Base-by-base conservation (phyloP, 192 early-diverging fungal genomes). In the Coemansia erecta region DNA sequence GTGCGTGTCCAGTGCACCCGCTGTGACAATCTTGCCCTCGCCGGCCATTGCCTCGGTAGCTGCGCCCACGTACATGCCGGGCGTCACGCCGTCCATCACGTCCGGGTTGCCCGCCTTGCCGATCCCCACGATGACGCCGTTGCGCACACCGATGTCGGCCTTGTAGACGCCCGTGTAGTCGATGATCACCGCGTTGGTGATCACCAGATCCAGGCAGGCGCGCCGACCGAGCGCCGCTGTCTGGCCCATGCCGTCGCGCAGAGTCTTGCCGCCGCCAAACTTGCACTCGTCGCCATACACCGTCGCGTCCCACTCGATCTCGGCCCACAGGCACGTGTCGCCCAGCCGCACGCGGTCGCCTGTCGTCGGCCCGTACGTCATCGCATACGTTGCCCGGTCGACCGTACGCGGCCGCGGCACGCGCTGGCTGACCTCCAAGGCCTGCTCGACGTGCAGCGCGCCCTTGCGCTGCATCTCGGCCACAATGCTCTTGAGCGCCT, bases 91-190 rank as follows among this genome's bases (percentile, higher is more conserved):
- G 12, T 91, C 90, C 94, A 97, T 97, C n/a, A 94, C 87, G 68
- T 95, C 90, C 4, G 96, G 94, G 72, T 98, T 98, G 18, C 94
- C 96, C 26, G 96, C 91, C 72, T 98, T 98, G 42, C 94, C 95
- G 53, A 98, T 97, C 13, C 90, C 92, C n/a, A 75, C 80, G 61
- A 98, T 97, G 24, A 83, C 61, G 18, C 94, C 92, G 23, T 85
- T 80, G 53, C 89, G 89, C 56, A 98, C 85, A 52, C 96, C 96
- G 72, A 98, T 96, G 64, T 98, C 96, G 8, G 96, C 94, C 86
- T 98, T 98, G 81, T 92, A 94, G 43, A 98, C 91, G 26, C 96
- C 96, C 19, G 89, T 90, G 53, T 90, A 92, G 73, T 98, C 96
- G 37, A 98, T 64, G 58, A 98, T 87, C 21, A 97, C 64, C 2